Conservation (phyloP, 306 rosid species). For the Begonia peltatifolia region DNA sequence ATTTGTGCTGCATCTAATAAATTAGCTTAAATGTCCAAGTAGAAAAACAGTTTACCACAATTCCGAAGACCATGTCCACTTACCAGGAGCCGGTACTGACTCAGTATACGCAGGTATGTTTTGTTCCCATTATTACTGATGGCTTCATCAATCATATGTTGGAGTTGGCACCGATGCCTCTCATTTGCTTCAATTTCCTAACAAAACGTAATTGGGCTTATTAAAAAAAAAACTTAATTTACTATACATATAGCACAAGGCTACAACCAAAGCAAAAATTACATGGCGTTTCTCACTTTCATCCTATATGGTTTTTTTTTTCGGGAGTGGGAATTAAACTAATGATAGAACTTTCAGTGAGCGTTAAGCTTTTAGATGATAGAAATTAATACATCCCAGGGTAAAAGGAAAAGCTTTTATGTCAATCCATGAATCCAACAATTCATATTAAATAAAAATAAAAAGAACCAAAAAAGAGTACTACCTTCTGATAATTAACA, state of each 20-base stretch:
- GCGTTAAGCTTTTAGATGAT: no score
- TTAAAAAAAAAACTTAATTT: no score
- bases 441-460: not conserved
- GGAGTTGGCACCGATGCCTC: slow-evolving; percentile 40
- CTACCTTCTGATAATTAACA: slow-evolving; percentile 35
- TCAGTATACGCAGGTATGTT: slow-evolving; percentile 48
- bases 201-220: not conserved
- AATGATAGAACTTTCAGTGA: no score
- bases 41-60: no score
- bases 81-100: slow-evolving; percentile 51
- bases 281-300: no score
- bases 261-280: not conserved
- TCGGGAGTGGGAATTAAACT: no score
- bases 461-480: not conserved
- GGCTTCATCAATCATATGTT: slow-evolving; percentile 49
- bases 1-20: no score
- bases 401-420: no score
- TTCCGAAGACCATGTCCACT: slow-evolving; percentile 11
- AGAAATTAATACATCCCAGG: no score
- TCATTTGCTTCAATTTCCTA: slow-evolving; percentile 53
- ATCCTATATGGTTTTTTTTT: no score
- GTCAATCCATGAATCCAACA: not conserved
- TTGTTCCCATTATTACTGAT: slow-evolving; percentile 37
- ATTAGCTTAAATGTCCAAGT: no score
- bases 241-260: no score